Base-by-base conservation (phyloP, 2,329 filamentous ascomycete genomes). In the Neopestalotiopsis sp. region DNA sequence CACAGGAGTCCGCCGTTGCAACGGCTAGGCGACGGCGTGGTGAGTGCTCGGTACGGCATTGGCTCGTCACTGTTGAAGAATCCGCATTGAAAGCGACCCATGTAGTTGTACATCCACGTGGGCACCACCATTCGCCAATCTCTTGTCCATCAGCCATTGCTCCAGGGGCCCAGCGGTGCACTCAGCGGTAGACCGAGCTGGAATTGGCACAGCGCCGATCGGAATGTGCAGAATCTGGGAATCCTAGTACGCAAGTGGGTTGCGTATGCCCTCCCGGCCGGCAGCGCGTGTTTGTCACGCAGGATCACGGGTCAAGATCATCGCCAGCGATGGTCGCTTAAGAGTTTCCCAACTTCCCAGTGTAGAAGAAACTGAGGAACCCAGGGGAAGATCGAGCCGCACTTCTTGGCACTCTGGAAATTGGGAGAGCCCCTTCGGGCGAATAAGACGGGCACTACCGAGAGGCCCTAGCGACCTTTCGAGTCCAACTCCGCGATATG, bases 91-190 rank as follows among this genome's bases (percentile, higher is more conserved):
- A 12, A 38, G 14, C 5, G 32, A 34, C 59, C 59, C 30, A 34
- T 34, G 59, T 62, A n/a, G 28, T 34, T 62, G 59, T 13, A 62
- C 34, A 62, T 38, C 59, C 59, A 62, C 59, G 59, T 62, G 59
- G 59, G 59, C 59, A 62, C n/a, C 59, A 17, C 59, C 20, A 62
- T 40, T 62, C 59, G 59, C 59, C 34, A 62, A 62, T 62, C 30
- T 62, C 30, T 62, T 34, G 59, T 30, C 59, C 59, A n/a, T 53
- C 45, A 20, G 20, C 45, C 17, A 53, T 20, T 2, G 45, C 17
- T 7, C 45, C 45, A 17, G 20, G 45, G 45, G 45, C 14, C 9
- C 17, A 53, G 45, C 17, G 45, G 45, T 53, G 20, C 20, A 53
- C 17, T 9, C 30, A 4, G 32, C 59, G 59, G 59, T 40, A 34